Conservation (phyloP, 2,329 filamentous ascomycete genomes). For the Verticillium tricorpus region DNA sequence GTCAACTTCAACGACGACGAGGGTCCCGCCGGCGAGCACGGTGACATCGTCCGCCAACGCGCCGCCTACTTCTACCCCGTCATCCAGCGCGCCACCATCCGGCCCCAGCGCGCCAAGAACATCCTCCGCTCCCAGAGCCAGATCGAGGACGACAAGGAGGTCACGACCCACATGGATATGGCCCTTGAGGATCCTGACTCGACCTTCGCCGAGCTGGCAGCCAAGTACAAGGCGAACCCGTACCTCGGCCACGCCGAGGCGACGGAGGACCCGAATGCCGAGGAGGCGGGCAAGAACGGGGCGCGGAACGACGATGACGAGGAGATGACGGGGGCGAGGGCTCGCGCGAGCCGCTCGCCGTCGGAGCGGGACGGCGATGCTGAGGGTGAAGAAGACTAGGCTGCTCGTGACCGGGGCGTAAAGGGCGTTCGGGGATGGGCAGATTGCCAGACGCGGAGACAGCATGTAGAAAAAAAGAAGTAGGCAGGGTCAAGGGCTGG, state of each 20-base stretch:
- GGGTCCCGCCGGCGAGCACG: constrained; percentile 28
- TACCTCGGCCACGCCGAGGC: constrained; percentile 7
- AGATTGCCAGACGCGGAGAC: not conserved
- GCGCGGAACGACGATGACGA: constrained; percentile 19
- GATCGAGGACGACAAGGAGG: constrained; percentile 41
- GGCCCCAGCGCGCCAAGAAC: constrained; percentile 60
- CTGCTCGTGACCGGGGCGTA: not conserved
- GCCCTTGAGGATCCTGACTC: constrained; percentile 52
- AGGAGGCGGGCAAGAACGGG: constrained; percentile 2
- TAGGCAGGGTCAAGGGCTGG: not conserved
- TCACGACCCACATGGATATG: constrained; percentile 53
- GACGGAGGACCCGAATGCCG: constrained; percentile 21
- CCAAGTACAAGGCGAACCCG: constrained; percentile 47
- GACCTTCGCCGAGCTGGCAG: constrained; percentile 46
- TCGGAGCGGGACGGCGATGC: constrained; percentile 39
- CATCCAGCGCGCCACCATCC: constrained; percentile 58
- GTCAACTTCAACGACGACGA: constrained; percentile 50
- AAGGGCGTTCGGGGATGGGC: not conserved
- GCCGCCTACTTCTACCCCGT: constrained; percentile 66
- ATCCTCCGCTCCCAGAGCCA: constrained; percentile 50
- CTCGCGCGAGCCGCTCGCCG: constrained; percentile 10
- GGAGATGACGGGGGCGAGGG: constrained; percentile 17
- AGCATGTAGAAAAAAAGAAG: not conserved
- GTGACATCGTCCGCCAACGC: constrained; percentile 35
- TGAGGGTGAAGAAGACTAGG: constrained; percentile 36